Percentiles rank a stretch among this genome's conserved stretches.
phyloP scores from a whole-genome alignment of 768 basidiomycete genomes.

The Termitomyces sp. region DNA sequence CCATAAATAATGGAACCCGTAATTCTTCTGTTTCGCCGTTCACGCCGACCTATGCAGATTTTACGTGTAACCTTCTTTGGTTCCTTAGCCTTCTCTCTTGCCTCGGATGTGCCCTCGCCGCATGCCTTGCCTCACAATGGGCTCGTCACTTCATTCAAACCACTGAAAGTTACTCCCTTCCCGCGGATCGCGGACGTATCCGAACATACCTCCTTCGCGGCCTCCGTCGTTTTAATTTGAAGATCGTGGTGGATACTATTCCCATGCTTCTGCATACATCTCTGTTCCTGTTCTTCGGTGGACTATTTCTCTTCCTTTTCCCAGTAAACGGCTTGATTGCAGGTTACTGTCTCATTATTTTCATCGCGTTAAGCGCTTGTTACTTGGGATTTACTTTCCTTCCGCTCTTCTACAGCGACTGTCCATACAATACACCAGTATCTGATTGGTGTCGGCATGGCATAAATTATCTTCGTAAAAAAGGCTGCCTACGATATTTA shows the following conservation, averaged over 20 bases:
- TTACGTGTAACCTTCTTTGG: slow-evolving; percentile 21
- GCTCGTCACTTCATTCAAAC: slow-evolving; percentile 9
- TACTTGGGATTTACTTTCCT: not conserved
- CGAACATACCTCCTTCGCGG: slow-evolving; percentile 3
- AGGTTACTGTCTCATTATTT: not conserved
- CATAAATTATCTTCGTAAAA: not conserved
- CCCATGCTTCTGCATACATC: not conserved
- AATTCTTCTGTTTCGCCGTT: not conserved
- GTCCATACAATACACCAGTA: not conserved
- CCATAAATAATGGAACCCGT: not conserved
- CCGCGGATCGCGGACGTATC: slow-evolving; percentile 6
- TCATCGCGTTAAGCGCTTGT: not conserved
- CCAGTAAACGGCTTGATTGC: not conserved
- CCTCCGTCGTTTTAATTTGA: not conserved
- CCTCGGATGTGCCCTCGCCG: slow-evolving; percentile 22
- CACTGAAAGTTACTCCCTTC: not conserved
- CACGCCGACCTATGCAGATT: slow-evolving; percentile 9
- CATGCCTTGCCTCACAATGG: slow-evolving; percentile 19
- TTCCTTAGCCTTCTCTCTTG: slow-evolving; percentile 22
- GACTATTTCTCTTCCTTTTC: not conserved
- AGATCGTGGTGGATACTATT: not conserved
- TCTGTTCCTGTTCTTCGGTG: not conserved
- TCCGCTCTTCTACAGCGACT: not conserved
- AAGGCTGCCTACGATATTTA: not conserved
- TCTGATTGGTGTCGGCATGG: not conserved